These are phyloP conservation scores for Sugiyamaella paludigena DNA, from an alignment of 1,139 yeast species.

Conservation along the genomic window DNA sequence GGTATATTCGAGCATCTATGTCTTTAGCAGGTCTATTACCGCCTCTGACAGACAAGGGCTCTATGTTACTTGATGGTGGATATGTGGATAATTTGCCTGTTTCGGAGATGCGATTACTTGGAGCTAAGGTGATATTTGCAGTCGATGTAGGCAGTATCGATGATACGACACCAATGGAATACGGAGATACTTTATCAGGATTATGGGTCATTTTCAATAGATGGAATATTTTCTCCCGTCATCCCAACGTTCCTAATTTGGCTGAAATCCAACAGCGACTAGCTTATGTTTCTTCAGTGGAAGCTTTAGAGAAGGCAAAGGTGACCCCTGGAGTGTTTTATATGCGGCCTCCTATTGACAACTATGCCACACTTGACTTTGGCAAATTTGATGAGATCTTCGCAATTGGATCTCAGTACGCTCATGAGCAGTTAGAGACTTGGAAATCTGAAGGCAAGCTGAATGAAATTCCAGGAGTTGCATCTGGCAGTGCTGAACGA, in stretches of 20 bases:
- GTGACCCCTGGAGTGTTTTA: conserved; percentile 83
- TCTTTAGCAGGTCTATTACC: conserved; percentile 92
- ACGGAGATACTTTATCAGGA: conserved; percentile 92
- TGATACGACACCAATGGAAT: conserved; percentile 84
- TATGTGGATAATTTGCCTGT: conserved; percentile 93
- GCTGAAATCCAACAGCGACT: conserved; percentile 91
- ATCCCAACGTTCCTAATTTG: conserved; percentile 89
- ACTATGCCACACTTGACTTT: conserved; percentile 87
- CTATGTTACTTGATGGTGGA: conserved; percentile 94
- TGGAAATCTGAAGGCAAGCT: conserved; percentile 54
- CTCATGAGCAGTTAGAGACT: conserved; percentile 54
- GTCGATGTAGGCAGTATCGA: conserved; percentile 98
- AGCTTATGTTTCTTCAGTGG: conserved; percentile 93
- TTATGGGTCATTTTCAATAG: conserved; percentile 86
- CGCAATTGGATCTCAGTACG: conserved; percentile 75
- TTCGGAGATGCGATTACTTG: conserved; percentile 76
- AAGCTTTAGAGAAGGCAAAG: conserved; percentile 86
- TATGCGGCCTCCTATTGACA: conserved; percentile 89
- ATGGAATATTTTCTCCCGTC: conserved; percentile 84
- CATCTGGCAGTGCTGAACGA: conserved; percentile 28
- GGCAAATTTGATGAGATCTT: conserved; percentile 89
- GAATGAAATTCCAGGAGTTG: conserved; percentile 61
- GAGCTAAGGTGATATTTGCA: conserved; percentile 85
- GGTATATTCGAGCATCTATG: conserved; percentile 95
- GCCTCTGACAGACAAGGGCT: conserved; percentile 75